Evolutionary conservation across 768 basidiomycete species (phyloP).

Genomic region (Naematelia encephala): DNA sequence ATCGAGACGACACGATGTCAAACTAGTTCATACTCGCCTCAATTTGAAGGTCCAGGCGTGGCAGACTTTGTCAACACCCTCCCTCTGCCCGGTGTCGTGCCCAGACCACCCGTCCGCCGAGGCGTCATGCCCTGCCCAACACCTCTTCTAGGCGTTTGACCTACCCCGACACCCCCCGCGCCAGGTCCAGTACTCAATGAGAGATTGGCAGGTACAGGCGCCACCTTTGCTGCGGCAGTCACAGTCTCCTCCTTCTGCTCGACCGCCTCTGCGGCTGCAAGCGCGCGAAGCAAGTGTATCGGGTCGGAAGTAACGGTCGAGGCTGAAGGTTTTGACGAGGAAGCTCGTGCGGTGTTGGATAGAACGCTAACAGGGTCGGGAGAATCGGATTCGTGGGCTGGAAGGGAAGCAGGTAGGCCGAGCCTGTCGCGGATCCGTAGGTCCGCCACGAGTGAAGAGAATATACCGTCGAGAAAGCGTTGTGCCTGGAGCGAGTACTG

Average conservation of each 20-base stretch:
- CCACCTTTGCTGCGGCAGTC: constrained; percentile 25
- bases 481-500: constrained; percentile 44
- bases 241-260: constrained; percentile 25
- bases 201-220: constrained; percentile 15
- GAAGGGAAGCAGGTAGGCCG: neutral
- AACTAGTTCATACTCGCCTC: neutral
- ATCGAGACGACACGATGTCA: too few relatives aligned
- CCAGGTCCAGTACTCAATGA: neutral
- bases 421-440: constrained; percentile 26
- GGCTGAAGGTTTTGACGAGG: constrained; percentile 5
- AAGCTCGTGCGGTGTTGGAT: constrained; percentile 9
- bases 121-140: neutral
- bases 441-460: constrained; percentile 42
- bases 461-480: constrained; percentile 50
- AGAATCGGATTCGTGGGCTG: constrained; percentile 15
- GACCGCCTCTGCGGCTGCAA: constrained; percentile 39
- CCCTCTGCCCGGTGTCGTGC: constrained; percentile 4
- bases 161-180: neutral
- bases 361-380: constrained; percentile 31
- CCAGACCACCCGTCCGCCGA: neutral
- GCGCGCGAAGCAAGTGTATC: constrained; percentile 38
- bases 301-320: constrained; percentile 22
- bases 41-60: neutral
- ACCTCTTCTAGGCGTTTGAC: neutral
- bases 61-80: neutral